Conservation (phyloP, 2,329 filamentous ascomycete genomes). For the Dactylellina leptospora region DNA sequence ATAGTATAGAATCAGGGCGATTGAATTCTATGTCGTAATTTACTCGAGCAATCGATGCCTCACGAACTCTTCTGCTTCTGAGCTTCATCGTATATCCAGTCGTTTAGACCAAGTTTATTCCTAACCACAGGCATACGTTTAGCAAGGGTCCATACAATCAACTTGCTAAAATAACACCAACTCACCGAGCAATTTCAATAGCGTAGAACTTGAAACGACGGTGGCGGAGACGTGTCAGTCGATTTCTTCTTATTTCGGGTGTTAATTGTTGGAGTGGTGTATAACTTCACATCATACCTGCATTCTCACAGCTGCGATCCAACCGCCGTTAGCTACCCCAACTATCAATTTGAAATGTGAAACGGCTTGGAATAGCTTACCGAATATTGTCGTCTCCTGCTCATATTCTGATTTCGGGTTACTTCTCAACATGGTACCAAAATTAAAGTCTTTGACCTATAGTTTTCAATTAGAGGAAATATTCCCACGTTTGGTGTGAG, state of each 20-base stretch:
- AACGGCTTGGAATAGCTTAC: conserved; percentile 63
- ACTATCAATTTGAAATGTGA: background rate
- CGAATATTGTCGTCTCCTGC: conserved; percentile 89
- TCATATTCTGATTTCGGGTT: conserved; percentile 84
- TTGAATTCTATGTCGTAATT: too few species aligned
- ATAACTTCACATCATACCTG: conserved; percentile 52
- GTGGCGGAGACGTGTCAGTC: conserved; percentile 17
- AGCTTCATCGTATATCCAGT: conserved; percentile 92
- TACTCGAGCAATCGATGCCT: conserved; percentile 45
- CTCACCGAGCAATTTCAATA: conserved; percentile 75
- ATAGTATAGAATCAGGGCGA: too few species aligned
- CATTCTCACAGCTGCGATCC: conserved; percentile 67
- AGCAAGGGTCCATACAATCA: background rate
- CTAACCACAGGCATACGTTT: conserved; percentile 60
- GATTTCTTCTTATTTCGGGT: conserved; percentile 2
- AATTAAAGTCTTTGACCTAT: conserved; percentile 91
- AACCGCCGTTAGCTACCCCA: conserved; percentile 11
- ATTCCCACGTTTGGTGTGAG: background rate
- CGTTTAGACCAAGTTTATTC: conserved; percentile 88
- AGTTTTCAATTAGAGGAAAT: background rate
- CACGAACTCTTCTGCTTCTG: conserved; percentile 67
- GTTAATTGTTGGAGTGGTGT: background rate
- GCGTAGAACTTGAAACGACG: conserved; percentile 75
- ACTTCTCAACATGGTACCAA: conserved; percentile 88
- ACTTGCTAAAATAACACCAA: conserved; percentile 16